Evolutionary conservation across 345 rosid species (phyloP).

Genomic region (Conringia planisiliqua): DNA sequence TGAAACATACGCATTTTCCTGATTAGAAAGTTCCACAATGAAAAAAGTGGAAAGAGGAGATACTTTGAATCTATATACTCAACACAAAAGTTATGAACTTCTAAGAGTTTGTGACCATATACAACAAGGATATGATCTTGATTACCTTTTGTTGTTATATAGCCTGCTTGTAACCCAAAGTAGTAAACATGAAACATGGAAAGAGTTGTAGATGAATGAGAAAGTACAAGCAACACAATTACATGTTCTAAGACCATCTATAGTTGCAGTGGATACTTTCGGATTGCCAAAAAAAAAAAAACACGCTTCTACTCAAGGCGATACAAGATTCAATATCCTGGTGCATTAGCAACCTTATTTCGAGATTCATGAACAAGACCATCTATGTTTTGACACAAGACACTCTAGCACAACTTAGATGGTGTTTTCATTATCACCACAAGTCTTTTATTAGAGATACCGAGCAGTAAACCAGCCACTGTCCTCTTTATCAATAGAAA

Average conservation of each 20-base stretch:
- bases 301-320: neutral
- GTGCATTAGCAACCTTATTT: neutral
- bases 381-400: neutral
- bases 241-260: neutral
- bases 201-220: neutral
- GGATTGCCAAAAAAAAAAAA: neutral
- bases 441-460: neutral
- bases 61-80: neutral
- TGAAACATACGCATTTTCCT: conserved; percentile 20
- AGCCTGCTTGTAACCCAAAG: neutral
- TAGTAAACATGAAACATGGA: neutral
- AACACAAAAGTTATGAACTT: neutral
- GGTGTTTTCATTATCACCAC: neutral
- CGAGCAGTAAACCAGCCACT: conserved; percentile 8
- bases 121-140: neutral
- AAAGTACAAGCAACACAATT: neutral
- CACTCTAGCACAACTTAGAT: neutral
- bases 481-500: neutral
- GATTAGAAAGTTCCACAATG: neutral
- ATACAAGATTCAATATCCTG: neutral
- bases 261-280: neutral
- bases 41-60: neutral
- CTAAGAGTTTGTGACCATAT: neutral
- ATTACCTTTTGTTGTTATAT: neutral
- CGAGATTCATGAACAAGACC: neutral